Evolutionary conservation across 192 early-diverging fungal genomes (phyloP).

Genomic region (Borealophlyctis nickersoniae): DNA sequence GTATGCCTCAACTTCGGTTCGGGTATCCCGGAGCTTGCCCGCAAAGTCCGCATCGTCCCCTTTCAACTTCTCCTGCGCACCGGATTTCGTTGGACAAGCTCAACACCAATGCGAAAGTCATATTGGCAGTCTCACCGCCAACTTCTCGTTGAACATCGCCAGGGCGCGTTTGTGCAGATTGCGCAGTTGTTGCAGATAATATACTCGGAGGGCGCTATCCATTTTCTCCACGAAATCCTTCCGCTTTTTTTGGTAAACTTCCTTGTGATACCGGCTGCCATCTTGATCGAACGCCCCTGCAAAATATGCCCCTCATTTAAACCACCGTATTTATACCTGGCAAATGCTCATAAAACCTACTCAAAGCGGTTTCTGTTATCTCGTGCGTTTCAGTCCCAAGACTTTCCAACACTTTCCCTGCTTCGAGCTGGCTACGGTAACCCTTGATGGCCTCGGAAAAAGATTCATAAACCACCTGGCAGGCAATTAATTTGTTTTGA

Average conservation of each 20-base stretch:
- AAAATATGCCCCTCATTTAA: too few species aligned
- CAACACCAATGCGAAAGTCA: neutral
- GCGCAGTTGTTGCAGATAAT: slow-evolving; percentile 82
- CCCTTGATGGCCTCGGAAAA: slow-evolving; percentile 66
- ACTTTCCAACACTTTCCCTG: slow-evolving; percentile 71
- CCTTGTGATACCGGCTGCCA: slow-evolving; percentile 84
- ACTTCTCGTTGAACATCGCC: slow-evolving; percentile 57
- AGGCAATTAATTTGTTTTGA: too few species aligned
- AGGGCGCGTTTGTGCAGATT: slow-evolving; percentile 78
- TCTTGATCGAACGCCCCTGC: slow-evolving; percentile 78
- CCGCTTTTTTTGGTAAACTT: slow-evolving; percentile 86
- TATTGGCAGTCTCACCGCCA: slow-evolving; percentile 28
- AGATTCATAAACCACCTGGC: slow-evolving; percentile 61
- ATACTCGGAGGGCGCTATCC: slow-evolving; percentile 69
- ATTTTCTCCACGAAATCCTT: slow-evolving; percentile 74
- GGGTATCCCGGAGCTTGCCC: slow-evolving; percentile 46
- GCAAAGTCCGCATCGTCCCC: slow-evolving; percentile 62
- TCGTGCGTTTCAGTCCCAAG: slow-evolving; percentile 67
- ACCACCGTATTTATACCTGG: too few species aligned
- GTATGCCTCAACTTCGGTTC: slow-evolving; percentile 35
- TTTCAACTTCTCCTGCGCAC: slow-evolving; percentile 42
- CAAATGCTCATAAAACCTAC: slow-evolving; percentile 26
- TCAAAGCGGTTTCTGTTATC: slow-evolving; percentile 46
- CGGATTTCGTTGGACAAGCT: neutral
- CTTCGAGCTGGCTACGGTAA: slow-evolving; percentile 69